These are phyloP conservation scores for Ophiostoma montium DNA, from an alignment of 2,329 filamentous ascomycete species.

Conservation along the genomic window DNA sequence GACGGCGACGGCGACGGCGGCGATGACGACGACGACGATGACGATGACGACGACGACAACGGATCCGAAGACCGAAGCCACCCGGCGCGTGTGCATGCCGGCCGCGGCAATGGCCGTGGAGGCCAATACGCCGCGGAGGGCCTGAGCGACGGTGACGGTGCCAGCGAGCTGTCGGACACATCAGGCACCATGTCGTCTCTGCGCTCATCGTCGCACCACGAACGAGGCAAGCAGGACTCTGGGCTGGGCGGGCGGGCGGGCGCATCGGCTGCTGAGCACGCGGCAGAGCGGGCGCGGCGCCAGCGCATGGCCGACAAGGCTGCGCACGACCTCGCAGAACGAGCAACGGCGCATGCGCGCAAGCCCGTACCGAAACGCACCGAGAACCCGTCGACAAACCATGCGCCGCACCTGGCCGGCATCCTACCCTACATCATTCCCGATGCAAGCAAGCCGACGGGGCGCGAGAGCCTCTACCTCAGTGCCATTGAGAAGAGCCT, in stretches of 20 bases:
- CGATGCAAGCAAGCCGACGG: conserved; percentile 64
- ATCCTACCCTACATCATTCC: conserved; percentile 55
- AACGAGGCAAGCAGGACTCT: not conserved
- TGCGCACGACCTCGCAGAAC: conserved; percentile 40
- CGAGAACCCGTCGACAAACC: conserved; percentile 40
- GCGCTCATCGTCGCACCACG: conserved; percentile 2
- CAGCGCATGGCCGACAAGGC: conserved; percentile 42
- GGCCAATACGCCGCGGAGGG: conserved; percentile 5
- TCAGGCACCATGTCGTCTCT: conserved; percentile 10
- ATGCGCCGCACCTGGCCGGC: conserved; percentile 40
- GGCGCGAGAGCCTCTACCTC: conserved; percentile 61
- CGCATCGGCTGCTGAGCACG: conserved; percentile 31
- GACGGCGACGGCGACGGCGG: too few relatives aligned
- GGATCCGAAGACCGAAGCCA: not conserved
- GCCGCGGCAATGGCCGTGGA: conserved; percentile 12
- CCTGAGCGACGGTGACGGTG: conserved; percentile 1
- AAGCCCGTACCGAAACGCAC: conserved; percentile 35
- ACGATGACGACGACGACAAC: not conserved
- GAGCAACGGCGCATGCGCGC: conserved; percentile 40
- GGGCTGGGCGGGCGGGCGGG: conserved; percentile 21
- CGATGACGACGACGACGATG: too few relatives aligned
- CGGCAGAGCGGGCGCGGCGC: conserved; percentile 46
- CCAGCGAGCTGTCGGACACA: not conserved
- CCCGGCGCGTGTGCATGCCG: not conserved
- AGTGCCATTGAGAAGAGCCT: conserved; percentile 43